Evolutionary conservation across 2,329 filamentous ascomycete species (phyloP), one percentile per base, ranked within the genome.

Genomic region (Monosporascus sp.): DNA sequence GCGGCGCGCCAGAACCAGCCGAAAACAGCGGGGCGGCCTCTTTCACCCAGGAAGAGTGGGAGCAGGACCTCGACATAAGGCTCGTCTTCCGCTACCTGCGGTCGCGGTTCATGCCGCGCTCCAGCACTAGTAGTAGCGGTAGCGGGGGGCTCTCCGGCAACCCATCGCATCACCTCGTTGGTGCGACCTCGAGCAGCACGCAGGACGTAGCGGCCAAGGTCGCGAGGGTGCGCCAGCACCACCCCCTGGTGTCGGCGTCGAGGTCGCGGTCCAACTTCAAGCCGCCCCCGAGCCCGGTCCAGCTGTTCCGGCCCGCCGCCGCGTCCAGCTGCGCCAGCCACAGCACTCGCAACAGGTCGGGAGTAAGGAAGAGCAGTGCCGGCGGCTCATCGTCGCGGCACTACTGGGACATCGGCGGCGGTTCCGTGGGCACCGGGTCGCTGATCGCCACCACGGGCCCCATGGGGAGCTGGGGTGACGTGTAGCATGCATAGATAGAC

Each of bases 11-110:
- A 16, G 35, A 38, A 16, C 60, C 61, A n/a, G 31, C 48, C 8
- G 65, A 66, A 1, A 58, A 43, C 35, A 43, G 52, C 7, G 57
- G 51, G 9, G 22, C 52, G 19, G 60, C 60, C 4, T 57, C 69
- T 0, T 84, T 84, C 57, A 82, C 80, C 1, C 78, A 89, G 62
- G 89, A 94, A 37, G 94, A 96, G 66, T 99, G 94, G 94, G 92
- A 97, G 71, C 86, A 87, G 55, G 89, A 96, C 51, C 80, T 97
- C 5, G 92, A 97, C 65, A 83, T 97, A 59, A 89, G 88, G 66
- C 88, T 96, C 68, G 89, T 97, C 37, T 97, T 97, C 74, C 85
- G 86, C 48, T 97, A 94, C 66, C 79, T 96, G 31, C 83, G 86
- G 54, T 88, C 84, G 19, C 85, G 89, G 55, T 93, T 96, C 69